These are phyloP conservation scores for Dryas octopetala DNA, from an alignment of 306 rosid species.

Conservation along the genomic window DNA sequence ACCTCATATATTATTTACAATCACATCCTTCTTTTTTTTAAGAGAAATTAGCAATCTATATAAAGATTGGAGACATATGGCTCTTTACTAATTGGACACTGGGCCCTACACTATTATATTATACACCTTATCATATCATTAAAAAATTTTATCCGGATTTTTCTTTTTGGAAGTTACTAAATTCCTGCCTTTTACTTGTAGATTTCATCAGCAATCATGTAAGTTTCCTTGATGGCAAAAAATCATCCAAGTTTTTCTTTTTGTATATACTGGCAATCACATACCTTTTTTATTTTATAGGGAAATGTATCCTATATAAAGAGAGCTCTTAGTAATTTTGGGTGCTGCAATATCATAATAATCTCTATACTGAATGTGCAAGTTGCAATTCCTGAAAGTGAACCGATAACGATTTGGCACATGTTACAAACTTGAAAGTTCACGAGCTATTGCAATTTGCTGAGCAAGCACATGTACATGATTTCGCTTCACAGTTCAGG, in stretches of 20 bases:
- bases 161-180: neutral
- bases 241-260: neutral
- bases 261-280: neutral
- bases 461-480: constrained; percentile 6
- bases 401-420: constrained; percentile 1
- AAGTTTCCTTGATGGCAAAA: neutral
- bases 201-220: neutral
- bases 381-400: constrained; percentile 6
- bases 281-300: neutral
- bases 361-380: neutral
- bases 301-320: no score
- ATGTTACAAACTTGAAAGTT: neutral
- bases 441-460: neutral
- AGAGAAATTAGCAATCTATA: neutral
- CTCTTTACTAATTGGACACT: neutral
- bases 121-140: neutral
- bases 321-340: no score
- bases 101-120: neutral
- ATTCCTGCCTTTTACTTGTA: neutral
- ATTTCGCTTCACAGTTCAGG: neutral
- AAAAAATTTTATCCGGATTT: neutral
- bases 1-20: no score
- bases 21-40: no score
- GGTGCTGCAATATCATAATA: no score
- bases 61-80: neutral